These are phyloP conservation scores for Elsinoe fawcettii DNA, from an alignment of 2,329 filamentous ascomycete species.

Conservation along the genomic window DNA sequence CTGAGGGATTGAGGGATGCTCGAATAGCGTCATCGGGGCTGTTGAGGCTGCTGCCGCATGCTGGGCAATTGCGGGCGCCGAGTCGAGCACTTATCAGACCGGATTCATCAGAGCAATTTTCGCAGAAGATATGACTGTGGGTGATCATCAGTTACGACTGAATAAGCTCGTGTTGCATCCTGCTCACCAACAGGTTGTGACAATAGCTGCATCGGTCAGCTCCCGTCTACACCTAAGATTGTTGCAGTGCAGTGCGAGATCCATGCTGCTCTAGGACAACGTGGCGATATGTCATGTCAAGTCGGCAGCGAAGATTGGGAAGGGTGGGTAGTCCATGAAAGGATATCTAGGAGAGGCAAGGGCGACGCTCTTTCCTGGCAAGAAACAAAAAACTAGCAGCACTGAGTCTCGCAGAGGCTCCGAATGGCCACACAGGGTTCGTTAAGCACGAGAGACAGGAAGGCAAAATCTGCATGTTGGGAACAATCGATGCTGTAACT, in stretches of 20 bases:
- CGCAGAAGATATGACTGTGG: constrained; percentile 74
- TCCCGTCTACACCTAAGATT: constrained; percentile 64
- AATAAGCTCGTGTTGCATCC: background rate
- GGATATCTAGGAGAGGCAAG: no score
- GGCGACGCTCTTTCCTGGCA: no score
- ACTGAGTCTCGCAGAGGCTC: no score
- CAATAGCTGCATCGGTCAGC: constrained; percentile 64
- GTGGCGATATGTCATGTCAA: no score
- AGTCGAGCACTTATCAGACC: constrained; percentile 51
- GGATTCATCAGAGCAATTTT: constrained; percentile 59
- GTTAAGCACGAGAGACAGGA: no score
- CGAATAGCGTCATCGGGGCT: constrained; percentile 69
- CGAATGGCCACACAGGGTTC: no score
- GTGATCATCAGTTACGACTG: background rate
- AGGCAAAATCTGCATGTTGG: no score
- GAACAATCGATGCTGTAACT: no score
- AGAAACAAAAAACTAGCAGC: no score
- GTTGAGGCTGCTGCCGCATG: constrained; percentile 60
- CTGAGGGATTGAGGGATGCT: constrained; percentile 65
- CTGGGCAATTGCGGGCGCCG: constrained; percentile 59
- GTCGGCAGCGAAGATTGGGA: background rate
- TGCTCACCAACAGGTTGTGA: constrained; percentile 77
- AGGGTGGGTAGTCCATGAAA: no score
- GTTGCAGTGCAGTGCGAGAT: constrained; percentile 71
- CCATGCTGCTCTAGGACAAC: constrained; percentile 47